Base-by-base conservation (phyloP, 2,329 filamentous ascomycete species). In the Sclerotinia nivalis region DNA sequence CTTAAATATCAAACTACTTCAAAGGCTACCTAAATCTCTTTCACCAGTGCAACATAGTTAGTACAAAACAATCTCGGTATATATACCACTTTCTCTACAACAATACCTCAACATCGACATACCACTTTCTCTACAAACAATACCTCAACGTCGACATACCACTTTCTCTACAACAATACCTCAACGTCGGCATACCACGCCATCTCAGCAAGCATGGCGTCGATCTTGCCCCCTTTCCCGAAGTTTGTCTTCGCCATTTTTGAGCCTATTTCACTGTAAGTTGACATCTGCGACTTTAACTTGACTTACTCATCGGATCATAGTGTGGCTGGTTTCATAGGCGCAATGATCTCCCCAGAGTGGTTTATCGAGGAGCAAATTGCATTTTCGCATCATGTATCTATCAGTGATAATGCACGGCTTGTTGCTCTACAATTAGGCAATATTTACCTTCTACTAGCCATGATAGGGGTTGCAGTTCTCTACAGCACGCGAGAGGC, bases 401-500 rank as follows among this genome's bases (percentile, higher is more conserved):
- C 79, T 13, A 68, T 81, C 18, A 74, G 78, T 31, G 76, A 80
- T 40, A 82, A 83, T 59, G 80, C 75, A 18, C 68, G 67, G 15
- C 72, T 75, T 62, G 72, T 77, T 25, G 73, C 75, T 5, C 70
- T 72, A 20, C 76, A 77, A 72, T 73, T 93, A 22, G 90, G 89
- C 58, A 93, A 93, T 75, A 78, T 88, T 28, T 93, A 92, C 75
- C 84, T 89, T 0, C 83, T 93, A 18, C 81, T 92, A 61, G 88
- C 86, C 71, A 81, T 92, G 70, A 78, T 92, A 6, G 90, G 88
- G 4, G 76, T 91, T 10, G 88, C 85, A 6, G 84, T 92, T 22
- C 82, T 92, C 18, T 87, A 88, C 76, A 85, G 86, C 8, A 91
- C 88, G 2, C 86, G 82, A 20, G 90, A 93, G 80, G 79, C 86